Base-by-base conservation (phyloP, 78 protist species). In the Dictyostelium firmibasis region DNA sequence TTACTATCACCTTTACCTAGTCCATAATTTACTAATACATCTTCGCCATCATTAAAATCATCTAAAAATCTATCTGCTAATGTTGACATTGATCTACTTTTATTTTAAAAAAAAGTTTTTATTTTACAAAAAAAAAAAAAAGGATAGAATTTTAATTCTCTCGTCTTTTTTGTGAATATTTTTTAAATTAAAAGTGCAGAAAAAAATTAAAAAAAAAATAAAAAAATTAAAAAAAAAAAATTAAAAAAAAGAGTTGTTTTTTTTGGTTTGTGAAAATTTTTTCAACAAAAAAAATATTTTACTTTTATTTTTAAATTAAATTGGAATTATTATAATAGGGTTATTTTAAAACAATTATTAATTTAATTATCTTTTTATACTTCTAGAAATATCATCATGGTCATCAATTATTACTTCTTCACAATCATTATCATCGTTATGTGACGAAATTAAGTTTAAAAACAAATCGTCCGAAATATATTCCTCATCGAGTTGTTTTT, bases 1-100 rank as follows among this genome's bases (percentile, higher is more conserved):
- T 93, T 93, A 16, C 33, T 27, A 10, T 27, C 10, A 10, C 33
- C 33, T 25, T 27, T 25, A 10, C 33, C 33, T 23, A 23, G 6
- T 64, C 18, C 75, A 67, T 67, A 67, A 72, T 72, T 33, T 72
- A 33, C 44, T 33, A 72, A 43, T 77, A 31, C 18, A 41, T 95
- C 95, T 8, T 84, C 84, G 4, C 23, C 83, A 62, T 75, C 95
- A 69, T 89, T 91, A 41, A 89, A 43, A 75, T 95, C 97, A 60
- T 81, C 64, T 20, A 95, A 41, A 75, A 95, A 95, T 77, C 84
- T 83, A 84, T 95, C 94, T 62, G 97, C 84, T 38, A 92, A 81
- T 60, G 96, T 92, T 50, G 96, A 85, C 96, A 92, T 92, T 31
- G 4, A 38, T 38, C n/a, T n/a, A n/a, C 7, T 44, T 9, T 44